phyloP scores from a whole-genome alignment of 257 asterid genomes.

The Perilla frutescens region DNA sequence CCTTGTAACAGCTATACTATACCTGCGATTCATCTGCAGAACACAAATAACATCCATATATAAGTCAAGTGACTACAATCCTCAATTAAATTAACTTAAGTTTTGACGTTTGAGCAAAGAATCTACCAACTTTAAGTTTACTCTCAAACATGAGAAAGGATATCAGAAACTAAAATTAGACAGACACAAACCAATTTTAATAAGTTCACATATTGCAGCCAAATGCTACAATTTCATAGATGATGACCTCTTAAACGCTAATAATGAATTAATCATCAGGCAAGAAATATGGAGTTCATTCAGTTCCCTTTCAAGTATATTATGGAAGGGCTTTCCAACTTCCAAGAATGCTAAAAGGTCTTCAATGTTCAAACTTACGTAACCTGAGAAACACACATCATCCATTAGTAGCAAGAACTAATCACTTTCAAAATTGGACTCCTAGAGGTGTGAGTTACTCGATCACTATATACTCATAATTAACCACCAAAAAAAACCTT shows the following conservation, averaged over 20 bases:
- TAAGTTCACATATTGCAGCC: constrained; percentile 52
- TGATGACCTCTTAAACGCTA: constrained; percentile 48
- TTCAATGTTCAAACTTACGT: not conserved
- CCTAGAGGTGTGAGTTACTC: not conserved
- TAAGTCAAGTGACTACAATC: not conserved
- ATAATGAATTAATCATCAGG: not conserved
- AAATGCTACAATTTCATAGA: constrained; percentile 54
- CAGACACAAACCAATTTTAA: constrained; percentile 43
- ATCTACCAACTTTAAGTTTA: not conserved
- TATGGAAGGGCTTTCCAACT: not conserved
- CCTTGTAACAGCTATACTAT: constrained; percentile 38
- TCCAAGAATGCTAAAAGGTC: not conserved
- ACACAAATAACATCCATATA: not conserved
- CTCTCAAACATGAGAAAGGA: not conserved
- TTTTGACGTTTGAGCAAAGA: not conserved
- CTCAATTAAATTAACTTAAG: constrained; percentile 1
- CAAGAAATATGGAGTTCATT: not conserved
- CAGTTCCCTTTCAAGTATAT: not conserved
- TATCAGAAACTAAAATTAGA: not conserved
- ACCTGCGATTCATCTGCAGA: constrained; percentile 53
- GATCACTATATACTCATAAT: not conserved
- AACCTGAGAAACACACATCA: not conserved
- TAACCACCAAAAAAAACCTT: not conserved
- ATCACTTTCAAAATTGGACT: not conserved
- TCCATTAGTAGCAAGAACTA: not conserved